phyloP scores from a whole-genome alignment of 106 monocot species.

The Phalaenopsis aphrodite region DNA sequence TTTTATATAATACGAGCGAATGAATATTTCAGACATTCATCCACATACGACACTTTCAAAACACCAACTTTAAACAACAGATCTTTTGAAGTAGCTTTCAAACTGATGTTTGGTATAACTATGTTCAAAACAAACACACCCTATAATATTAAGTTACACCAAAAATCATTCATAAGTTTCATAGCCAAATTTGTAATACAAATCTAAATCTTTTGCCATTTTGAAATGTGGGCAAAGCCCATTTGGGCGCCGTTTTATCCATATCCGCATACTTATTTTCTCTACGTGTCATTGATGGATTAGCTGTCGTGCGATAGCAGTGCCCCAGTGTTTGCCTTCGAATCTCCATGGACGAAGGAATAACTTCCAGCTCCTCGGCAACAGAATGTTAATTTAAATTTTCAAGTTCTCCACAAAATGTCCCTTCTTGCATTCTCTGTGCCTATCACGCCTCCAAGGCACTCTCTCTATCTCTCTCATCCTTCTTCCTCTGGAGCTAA shows the following conservation, averaged over 20 bases:
- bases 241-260: neutral
- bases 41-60: no score
- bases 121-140: no score
- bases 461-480: neutral
- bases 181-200: no score
- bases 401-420: constrained; percentile 10
- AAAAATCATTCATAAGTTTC: no score
- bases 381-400: neutral
- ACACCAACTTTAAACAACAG: no score
- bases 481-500: neutral
- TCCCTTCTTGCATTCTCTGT: constrained; percentile 23
- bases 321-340: neutral
- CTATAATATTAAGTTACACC: no score
- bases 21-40: no score
- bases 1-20: no score
- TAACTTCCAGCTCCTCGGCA: neutral
- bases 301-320: neutral
- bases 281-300: neutral
- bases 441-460: constrained; percentile 16
- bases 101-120: no score
- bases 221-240: no score
- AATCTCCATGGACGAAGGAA: neutral
- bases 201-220: no score
- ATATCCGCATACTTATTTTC: neutral
- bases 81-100: no score